Base-by-base conservation (phyloP, 2,329 filamentous ascomycete genomes). In the Ophiostoma ulmi region DNA sequence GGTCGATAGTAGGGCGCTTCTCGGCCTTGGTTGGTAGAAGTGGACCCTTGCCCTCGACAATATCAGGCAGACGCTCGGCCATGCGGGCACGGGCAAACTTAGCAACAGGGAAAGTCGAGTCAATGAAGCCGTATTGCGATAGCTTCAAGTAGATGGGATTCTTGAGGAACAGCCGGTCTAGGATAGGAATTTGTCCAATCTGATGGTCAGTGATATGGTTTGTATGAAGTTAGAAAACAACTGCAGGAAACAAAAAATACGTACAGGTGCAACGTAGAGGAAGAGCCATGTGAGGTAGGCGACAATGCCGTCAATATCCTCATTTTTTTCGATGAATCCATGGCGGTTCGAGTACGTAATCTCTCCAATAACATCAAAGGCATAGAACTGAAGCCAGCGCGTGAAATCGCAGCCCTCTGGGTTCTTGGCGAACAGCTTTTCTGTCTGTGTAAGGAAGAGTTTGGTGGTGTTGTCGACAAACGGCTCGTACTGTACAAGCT, bases 281-380 rank as follows among this genome's bases (percentile, higher is more conserved):
- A 93, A 88, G 44, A 92, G 83, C 41, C 83, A 84, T 5, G 82
- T 82, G 1, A 92, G 78, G 75, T 91, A 91, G 0, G 78, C 80
- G 5, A 93, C 85, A 69, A 93, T 93, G 0, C 90, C 90, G 73
- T 92, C 90, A 14, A 94, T 87, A 73, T 94, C 91, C 76, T 89
- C 84, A 68, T 92, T 89, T 76, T 86, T 85, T 78, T 94, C 90
- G 1, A 94, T 80, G 74, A 94, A 94, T 0, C 91, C 91, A 71
- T 93, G 85, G 0, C 90, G 84, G 77, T 91, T 91, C 77, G 87
- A 88, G 80, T 91, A 93, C 0, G 90, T 93, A 75, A 93, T 86
- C 73, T 91, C 88, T 6, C 90, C 90, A 73, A 93, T 93, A 17
- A 93, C 91, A 76, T 94, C 91, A 75, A 94, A 94, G 0, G 91